These are phyloP conservation scores for Protea cynaroides DNA, from an alignment of 164 flowering plant genomes.

Conservation along the genomic window DNA sequence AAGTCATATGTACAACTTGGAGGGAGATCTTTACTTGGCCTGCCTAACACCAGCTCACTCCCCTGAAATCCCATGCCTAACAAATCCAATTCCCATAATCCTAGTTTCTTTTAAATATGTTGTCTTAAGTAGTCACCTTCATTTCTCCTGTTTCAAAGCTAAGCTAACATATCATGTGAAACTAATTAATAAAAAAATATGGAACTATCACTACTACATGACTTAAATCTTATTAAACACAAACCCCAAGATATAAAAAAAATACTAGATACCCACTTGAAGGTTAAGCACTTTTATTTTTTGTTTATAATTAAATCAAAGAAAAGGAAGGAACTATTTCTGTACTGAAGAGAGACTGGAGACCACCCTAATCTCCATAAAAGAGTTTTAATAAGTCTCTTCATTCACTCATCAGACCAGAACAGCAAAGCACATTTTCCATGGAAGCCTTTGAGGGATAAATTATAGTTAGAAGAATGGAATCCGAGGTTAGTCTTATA, in stretches of 20 bases:
- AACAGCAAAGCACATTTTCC: constrained; percentile 5
- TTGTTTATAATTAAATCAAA: neutral
- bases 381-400: too few species aligned
- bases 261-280: constrained; percentile 19
- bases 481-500: constrained; percentile 50
- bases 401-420: too few species aligned
- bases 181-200: neutral
- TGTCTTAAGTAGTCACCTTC: too few species aligned
- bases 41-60: too few species aligned
- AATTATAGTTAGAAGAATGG: constrained; percentile 33
- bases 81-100: too few species aligned
- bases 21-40: too few species aligned
- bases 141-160: constrained; percentile 10
- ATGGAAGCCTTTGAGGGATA: constrained; percentile 6
- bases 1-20: too few species aligned
- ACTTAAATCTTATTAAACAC: constrained; percentile 12
- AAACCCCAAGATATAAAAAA: constrained; percentile 14
- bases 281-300: too few species aligned
- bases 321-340: neutral
- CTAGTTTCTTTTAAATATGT: too few species aligned
- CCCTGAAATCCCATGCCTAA: too few species aligned
- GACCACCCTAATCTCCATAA: too few species aligned
- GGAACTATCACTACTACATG: neutral
- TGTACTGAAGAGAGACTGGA: neutral
- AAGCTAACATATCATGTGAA: constrained; percentile 14